phyloP scores from a whole-genome alignment of 306 rosid genomes.

The Rosa lucieae region DNA sequence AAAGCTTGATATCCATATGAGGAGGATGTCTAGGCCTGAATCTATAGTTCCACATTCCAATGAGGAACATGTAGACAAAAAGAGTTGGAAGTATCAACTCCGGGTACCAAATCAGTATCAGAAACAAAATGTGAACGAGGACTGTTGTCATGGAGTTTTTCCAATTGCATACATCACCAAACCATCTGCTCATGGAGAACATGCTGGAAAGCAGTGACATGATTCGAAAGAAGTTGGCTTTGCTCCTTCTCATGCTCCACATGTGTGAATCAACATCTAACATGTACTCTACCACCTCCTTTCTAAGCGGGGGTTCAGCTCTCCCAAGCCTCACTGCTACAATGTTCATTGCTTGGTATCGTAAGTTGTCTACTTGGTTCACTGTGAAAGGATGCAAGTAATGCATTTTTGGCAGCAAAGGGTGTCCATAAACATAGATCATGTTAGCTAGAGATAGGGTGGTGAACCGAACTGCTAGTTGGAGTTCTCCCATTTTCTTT shows the following conservation, averaged over 20 bases:
- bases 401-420: constrained; percentile 95
- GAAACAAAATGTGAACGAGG: constrained; percentile 71
- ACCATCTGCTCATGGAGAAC: constrained; percentile 66
- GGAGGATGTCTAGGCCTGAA: constrained; percentile 68
- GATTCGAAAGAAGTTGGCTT: constrained; percentile 86
- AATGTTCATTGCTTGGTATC: constrained; percentile 90
- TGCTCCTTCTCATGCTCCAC: constrained; percentile 99
- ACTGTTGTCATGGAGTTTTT: constrained; percentile 73
- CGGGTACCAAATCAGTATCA: constrained; percentile 78
- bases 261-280: constrained; percentile 85
- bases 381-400: constrained; percentile 84
- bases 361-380: constrained; percentile 76
- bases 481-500: constrained; percentile 94
- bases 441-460: constrained; percentile 71
- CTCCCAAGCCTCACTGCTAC: constrained; percentile 77
- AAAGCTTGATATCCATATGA: constrained; percentile 85
- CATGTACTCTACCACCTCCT: constrained; percentile 95
- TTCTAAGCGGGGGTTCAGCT: constrained; percentile 90
- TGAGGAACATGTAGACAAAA: constrained; percentile 91
- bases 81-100: constrained; percentile 87
- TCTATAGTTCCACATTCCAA: constrained; percentile 92
- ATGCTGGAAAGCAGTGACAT: constrained; percentile 75
- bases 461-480: constrained; percentile 83
- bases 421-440: constrained; percentile 75
- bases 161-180: constrained; percentile 79